phyloP scores from a whole-genome alignment of 306 rosid species.

The Quercus rubra region DNA sequence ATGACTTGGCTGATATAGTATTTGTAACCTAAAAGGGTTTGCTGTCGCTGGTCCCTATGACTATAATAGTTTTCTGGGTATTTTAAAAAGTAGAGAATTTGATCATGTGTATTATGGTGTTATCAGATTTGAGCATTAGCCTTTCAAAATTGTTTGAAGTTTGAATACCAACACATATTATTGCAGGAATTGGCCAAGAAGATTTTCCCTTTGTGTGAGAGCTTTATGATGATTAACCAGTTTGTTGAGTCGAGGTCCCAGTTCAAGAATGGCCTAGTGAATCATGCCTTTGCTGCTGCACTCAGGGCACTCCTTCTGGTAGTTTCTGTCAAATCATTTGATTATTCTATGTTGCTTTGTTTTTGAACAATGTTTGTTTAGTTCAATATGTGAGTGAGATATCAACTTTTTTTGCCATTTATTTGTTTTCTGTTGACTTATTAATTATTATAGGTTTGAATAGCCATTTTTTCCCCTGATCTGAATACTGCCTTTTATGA shows the following conservation, averaged over 20 bases:
- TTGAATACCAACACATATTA: slow-evolving; percentile 1
- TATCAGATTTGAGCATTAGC: background rate
- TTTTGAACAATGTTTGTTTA: slow-evolving; percentile 11
- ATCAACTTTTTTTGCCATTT: background rate
- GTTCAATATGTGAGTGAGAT: background rate
- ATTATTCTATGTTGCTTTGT: slow-evolving; percentile 18
- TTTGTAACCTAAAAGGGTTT: background rate
- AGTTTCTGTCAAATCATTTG: slow-evolving; percentile 41
- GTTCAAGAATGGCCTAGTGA: slow-evolving; percentile 88
- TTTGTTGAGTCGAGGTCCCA: slow-evolving; percentile 91
- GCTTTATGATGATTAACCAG: slow-evolving; percentile 70
- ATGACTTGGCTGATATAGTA: background rate
- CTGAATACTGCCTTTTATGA: background rate
- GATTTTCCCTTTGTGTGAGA: slow-evolving; percentile 79
- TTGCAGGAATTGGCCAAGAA: slow-evolving; percentile 91
- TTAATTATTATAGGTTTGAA: background rate
- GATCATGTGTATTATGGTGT: background rate
- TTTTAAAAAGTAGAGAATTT: background rate
- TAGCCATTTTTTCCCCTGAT: background rate
- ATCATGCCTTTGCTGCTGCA: slow-evolving; percentile 98
- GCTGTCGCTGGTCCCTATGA: background rate
- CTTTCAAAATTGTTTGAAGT: slow-evolving; percentile 13
- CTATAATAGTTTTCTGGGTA: background rate
- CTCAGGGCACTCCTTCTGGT: slow-evolving; percentile 89
- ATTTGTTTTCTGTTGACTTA: background rate